Evolutionary conservation across 2,329 filamentous ascomycete species (phyloP).

Genomic region (Pseudogymnoascus destructans): DNA sequence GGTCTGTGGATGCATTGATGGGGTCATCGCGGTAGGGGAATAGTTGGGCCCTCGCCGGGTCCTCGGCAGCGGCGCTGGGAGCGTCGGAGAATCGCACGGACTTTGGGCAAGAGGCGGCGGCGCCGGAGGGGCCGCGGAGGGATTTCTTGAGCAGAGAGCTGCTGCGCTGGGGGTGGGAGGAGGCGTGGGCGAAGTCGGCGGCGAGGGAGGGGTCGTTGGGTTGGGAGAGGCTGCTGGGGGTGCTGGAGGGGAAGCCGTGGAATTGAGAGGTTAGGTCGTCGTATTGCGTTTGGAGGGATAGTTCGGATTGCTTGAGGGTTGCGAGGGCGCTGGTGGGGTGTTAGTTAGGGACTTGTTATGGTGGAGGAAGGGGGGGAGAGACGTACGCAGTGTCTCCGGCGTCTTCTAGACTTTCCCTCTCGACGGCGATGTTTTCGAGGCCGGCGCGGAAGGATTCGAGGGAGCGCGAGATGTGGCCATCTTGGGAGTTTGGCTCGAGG

Average conservation of each 20-base stretch:
- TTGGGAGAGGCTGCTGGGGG: constrained; percentile 40
- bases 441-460: constrained; percentile 77
- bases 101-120: constrained; percentile 37
- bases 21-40: constrained; percentile 65
- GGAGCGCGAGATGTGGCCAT: constrained; percentile 78
- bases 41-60: constrained; percentile 41
- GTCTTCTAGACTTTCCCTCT: constrained; percentile 50
- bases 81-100: constrained; percentile 79
- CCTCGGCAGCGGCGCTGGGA: constrained; percentile 30
- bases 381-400: constrained; percentile 49
- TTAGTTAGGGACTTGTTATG: constrained; percentile 10
- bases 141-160: constrained; percentile 32
- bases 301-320: constrained; percentile 52
- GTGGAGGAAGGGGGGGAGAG: background rate
- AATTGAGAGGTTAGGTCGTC: constrained; percentile 70
- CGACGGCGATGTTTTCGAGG: constrained; percentile 53
- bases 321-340: constrained; percentile 21
- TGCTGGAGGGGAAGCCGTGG: constrained; percentile 45
- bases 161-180: constrained; percentile 26
- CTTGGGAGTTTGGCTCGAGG: constrained; percentile 58
- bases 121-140: constrained; percentile 22
- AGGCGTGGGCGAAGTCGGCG: constrained; percentile 51
- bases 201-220: constrained; percentile 52
- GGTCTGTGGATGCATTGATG: constrained; percentile 22
- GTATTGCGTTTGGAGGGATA: constrained; percentile 59